Base-by-base conservation (phyloP, 2,329 filamentous ascomycete species). In the Epicoccum sorghinum region DNA sequence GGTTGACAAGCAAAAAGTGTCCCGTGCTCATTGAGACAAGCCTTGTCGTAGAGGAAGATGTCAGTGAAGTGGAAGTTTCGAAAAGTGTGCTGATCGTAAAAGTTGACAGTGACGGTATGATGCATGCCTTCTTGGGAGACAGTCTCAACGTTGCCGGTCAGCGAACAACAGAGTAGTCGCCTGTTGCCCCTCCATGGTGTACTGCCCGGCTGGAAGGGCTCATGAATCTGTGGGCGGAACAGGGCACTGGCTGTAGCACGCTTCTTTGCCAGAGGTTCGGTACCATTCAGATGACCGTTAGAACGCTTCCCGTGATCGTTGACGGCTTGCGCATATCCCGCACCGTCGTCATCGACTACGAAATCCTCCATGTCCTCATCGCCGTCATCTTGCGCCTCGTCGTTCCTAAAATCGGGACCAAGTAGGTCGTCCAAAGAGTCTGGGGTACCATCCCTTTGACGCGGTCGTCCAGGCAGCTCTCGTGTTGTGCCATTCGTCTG, bases 41-140 rank as follows among this genome's bases (percentile, higher is more conserved):
- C 93, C 75, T 96, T 97, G 77, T 99, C 95, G 75, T 98, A 98
- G 4, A 92, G 82, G 71, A 92, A 97, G 0, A 92, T 93, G 71
- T 99, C 95, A 10, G 93, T 98, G 73, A 99, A 98, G 78, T 98
- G 95, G 67, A 97, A 97, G 73, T 98, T 92, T 42, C 93, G 85
- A 72, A 96, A 89, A 55, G 89, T 87, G 64, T 96, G 92, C 54
- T 92, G 89, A 73, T 99, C 96, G 72, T 98, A 97, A 73, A 99
- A 99, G 68, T 98, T 95, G 2, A 98, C 93, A 0, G 93, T 97
- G 9, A 99, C 88, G 1, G 95, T 99, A 71, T 98, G 74, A 53
- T 82, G 86, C 65, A 93, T 89, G 0, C 89, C 90, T 68, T 97
- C 93, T 75, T 99, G 95, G 64, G 96, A 90, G 14, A 99, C 91